phyloP scores from a whole-genome alignment of 2,329 filamentous ascomycete genomes.

The Triangularia verruculosa region DNA sequence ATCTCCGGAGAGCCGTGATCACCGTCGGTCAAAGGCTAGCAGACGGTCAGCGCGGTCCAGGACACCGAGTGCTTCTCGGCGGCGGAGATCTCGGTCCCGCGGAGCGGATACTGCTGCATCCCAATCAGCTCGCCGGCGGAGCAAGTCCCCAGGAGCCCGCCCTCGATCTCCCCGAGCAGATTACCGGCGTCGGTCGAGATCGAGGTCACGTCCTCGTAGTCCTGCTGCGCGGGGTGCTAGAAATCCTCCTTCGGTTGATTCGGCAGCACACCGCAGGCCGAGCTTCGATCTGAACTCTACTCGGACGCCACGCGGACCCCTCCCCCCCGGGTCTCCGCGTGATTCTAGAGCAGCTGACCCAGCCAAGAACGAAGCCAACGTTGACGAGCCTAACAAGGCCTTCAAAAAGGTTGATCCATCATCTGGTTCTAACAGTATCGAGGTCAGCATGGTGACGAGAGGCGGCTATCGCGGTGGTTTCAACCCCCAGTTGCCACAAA shows the following conservation, averaged over 20 bases:
- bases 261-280: slow-evolving; percentile 22
- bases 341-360: slow-evolving; percentile 16
- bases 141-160: slow-evolving; percentile 22
- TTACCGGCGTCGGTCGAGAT: slow-evolving; percentile 25
- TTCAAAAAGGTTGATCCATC: slow-evolving; percentile 36
- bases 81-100: slow-evolving; percentile 31
- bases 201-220: slow-evolving; percentile 26
- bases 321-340: slow-evolving; percentile 19
- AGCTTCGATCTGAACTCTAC: slow-evolving; percentile 20
- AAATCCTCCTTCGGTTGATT: slow-evolving; percentile 27
- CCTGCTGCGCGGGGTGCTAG: slow-evolving; percentile 23
- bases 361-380: slow-evolving; percentile 36
- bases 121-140: slow-evolving; percentile 16
- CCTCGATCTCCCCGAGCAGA: slow-evolving; percentile 23
- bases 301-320: slow-evolving; percentile 10
- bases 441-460: slow-evolving; percentile 49
- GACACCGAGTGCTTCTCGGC: slow-evolving; percentile 22
- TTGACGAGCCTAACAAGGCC: slow-evolving; percentile 18
- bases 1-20: slow-evolving; percentile 29
- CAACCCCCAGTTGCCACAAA: slow-evolving; percentile 27
- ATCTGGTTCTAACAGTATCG: slow-evolving; percentile 49
- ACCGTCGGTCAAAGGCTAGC: slow-evolving; percentile 24
- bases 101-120: slow-evolving; percentile 6
- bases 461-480: slow-evolving; percentile 44
- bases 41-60: slow-evolving; percentile 25